Conservation (phyloP, 257 asterid species). For the Handroanthus guayacan region DNA sequence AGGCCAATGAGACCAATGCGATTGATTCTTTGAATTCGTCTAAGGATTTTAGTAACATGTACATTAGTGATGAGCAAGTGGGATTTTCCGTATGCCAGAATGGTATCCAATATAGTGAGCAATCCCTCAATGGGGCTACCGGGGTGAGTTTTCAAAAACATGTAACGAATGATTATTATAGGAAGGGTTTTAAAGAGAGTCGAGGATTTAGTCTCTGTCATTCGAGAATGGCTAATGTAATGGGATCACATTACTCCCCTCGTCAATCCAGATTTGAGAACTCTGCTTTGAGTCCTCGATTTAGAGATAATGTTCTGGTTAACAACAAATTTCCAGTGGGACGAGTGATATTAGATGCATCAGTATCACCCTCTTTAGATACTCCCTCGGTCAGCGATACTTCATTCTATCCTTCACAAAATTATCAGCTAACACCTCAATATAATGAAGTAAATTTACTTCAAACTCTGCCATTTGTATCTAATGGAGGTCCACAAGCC, state of each 20-base stretch:
- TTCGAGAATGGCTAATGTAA: neutral
- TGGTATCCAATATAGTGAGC: slow-evolving; percentile 39
- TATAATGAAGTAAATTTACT: slow-evolving; percentile 37
- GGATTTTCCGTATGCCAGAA: slow-evolving; percentile 26
- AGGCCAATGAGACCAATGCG: slow-evolving; percentile 35
- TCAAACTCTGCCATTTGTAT: slow-evolving; percentile 32
- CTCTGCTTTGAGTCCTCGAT: slow-evolving; percentile 36
- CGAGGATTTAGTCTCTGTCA: slow-evolving; percentile 40
- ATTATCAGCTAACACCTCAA: slow-evolving; percentile 39
- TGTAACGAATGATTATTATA: slow-evolving; percentile 29
- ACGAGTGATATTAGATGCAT: slow-evolving; percentile 23
- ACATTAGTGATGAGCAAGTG: slow-evolving; percentile 49
- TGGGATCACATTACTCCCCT: slow-evolving; percentile 38
- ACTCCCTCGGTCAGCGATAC: slow-evolving; percentile 39
- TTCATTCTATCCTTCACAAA: slow-evolving; percentile 30
- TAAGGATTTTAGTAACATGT: slow-evolving; percentile 49
- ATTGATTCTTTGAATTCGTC: slow-evolving; percentile 48
- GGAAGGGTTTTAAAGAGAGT: slow-evolving; percentile 33
- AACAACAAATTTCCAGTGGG: slow-evolving; percentile 42
- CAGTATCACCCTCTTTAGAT: slow-evolving; percentile 27
- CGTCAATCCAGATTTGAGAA: slow-evolving; percentile 20
- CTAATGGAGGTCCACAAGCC: slow-evolving; percentile 25
- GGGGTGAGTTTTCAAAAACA: slow-evolving; percentile 32
- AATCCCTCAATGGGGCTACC: slow-evolving; percentile 22
- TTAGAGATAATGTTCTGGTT: slow-evolving; percentile 28